Base-by-base conservation (phyloP, 768 basidiomycete genomes). In the Crepidotus variabilis region DNA sequence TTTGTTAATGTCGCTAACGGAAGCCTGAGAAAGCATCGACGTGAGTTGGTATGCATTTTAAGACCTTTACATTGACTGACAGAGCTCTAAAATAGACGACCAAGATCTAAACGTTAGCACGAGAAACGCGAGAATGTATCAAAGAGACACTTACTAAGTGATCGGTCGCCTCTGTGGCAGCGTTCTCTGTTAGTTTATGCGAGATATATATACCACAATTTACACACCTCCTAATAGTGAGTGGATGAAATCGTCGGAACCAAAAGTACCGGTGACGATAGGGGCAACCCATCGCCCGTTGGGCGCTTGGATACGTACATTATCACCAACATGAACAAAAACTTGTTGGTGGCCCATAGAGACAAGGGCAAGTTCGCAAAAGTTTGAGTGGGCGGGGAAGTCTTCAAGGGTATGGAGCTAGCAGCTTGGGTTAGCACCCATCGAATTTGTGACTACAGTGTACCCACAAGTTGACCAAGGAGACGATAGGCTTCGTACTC, bases 311-410 rank as follows among this genome's bases (percentile, higher is more conserved):
- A 96, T 75, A 35, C 85, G 79, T 9, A 87, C 87, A 49, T 83
- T 80, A 54, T 91, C 87, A 4, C 95, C 95, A 32, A 96, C 90
- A 62, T 98, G 94, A 24, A 83, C 69, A 72, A 97, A 98, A 2
- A 96, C 86, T 45, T 92, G 75, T 0, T 68, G 60, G 67, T 94
- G 75, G 0, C 94, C 95, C 74, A 93, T 74, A 0, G 78, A 76
- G 34, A 87, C 81, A 11, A 98, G 81, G 0, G 84, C 78, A 9
- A 96, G 77, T 69, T 97, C 94, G 75, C 89, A 92, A 67, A 90
- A 95, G 74, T 96, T 91, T 54, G 87, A 89, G 67, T 97, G 94
- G 0, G 94, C 92, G 2, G 91, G 74, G 67, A 90, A 94, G 66
- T 97, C 92, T 67, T 94, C 92, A 5, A 90, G 78, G 1, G 88